Conservation (phyloP, 768 basidiomycete genomes). For the Galerina sulciceps region DNA sequence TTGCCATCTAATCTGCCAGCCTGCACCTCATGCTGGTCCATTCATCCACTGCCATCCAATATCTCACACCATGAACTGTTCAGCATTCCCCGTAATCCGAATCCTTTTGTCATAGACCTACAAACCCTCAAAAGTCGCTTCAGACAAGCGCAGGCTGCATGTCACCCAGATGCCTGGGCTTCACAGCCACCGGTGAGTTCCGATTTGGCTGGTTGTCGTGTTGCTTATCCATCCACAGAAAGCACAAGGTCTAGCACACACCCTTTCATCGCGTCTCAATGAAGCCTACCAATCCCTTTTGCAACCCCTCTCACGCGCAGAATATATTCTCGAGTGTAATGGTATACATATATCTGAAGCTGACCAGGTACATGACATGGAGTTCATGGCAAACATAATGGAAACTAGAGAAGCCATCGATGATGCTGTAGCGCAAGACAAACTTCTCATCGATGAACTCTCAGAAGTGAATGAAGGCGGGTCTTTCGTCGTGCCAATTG, state of each 20-base stretch:
- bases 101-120: constrained; percentile 74
- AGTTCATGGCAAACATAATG: constrained; percentile 78
- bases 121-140: constrained; percentile 66
- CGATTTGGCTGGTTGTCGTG: constrained; percentile 6
- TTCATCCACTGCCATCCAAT: constrained; percentile 58
- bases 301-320: constrained; percentile 75
- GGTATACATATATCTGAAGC: constrained; percentile 63
- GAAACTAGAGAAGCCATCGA: constrained; percentile 80
- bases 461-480: constrained; percentile 57
- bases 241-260: constrained; percentile 62
- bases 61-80: constrained; percentile 73
- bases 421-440: constrained; percentile 45
- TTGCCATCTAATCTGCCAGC: constrained; percentile 74
- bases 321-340: constrained; percentile 77
- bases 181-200: constrained; percentile 60
- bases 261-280: constrained; percentile 78
- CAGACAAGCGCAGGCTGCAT: constrained; percentile 69
- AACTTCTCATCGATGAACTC: constrained; percentile 54
- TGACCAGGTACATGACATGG: constrained; percentile 74
- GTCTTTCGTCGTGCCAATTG: constrained; percentile 17
- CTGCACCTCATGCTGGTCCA: constrained; percentile 73
- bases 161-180: constrained; percentile 90
- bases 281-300: constrained; percentile 78
- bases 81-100: constrained; percentile 60
- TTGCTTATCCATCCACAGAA: constrained; percentile 37